Percentiles rank a stretch among this genome's conserved stretches.
These are phyloP conservation scores for Pelargonium citronellum DNA, from an alignment of 441 rosid species.

Conservation along the genomic window DNA sequence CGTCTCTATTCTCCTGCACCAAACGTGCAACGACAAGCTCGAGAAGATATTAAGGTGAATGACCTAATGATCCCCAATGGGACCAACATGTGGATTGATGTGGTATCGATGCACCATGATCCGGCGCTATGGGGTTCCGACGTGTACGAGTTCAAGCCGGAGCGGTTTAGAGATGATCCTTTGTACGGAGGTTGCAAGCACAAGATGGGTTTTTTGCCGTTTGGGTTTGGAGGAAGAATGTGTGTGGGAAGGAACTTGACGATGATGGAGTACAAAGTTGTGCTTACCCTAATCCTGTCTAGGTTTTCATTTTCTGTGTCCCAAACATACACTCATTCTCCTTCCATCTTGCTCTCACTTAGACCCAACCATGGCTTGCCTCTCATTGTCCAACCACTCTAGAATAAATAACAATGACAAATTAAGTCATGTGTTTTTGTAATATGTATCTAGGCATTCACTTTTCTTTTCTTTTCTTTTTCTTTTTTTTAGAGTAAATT, in stretches of 20 bases:
- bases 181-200: conserved; percentile 70
- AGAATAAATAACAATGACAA: not conserved
- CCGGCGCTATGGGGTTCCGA: conserved; percentile 69
- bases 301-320: conserved; percentile 65
- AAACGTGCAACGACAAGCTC: conserved; percentile 75
- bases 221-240: conserved; percentile 97
- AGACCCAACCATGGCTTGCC: conserved; percentile 71
- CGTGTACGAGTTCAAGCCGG: conserved; percentile 68
- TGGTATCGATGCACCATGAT: conserved; percentile 92
- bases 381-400: conserved; percentile 49
- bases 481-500: too few species aligned
- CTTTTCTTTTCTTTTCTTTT: too few species aligned
- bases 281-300: conserved; percentile 51
- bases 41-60: conserved; percentile 56
- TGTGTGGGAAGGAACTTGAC: conserved; percentile 76
- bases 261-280: conserved; percentile 70
- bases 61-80: conserved; percentile 56
- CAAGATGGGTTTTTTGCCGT: conserved; percentile 92
- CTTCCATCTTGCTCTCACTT: conserved; percentile 63
- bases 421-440: too few species aligned
- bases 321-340: conserved; percentile 61
- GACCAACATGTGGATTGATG: conserved; percentile 87
- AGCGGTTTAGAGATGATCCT: conserved; percentile 59
- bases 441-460: too few species aligned
- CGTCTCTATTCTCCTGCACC: conserved; percentile 85